These are phyloP conservation scores for Canavalia ensiformis DNA, from an alignment of 306 rosid species.

Conservation along the genomic window DNA sequence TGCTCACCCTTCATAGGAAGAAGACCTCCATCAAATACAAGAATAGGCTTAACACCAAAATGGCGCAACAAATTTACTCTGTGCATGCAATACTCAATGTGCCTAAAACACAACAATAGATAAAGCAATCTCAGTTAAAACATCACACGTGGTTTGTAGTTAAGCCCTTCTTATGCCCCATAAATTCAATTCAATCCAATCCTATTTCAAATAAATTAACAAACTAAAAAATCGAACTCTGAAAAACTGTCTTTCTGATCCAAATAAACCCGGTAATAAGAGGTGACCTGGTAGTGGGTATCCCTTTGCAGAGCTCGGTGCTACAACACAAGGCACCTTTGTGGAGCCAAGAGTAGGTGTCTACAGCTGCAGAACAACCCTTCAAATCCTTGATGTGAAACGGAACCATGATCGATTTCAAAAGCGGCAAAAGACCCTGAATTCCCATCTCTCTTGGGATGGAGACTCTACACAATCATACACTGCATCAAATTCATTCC, in stretches of 20 bases:
- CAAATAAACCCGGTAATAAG: not conserved
- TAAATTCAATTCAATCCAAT: slow-evolving; percentile 17
- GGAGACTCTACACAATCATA: not conserved
- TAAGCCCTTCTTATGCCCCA: not conserved
- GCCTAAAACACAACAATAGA: slow-evolving; percentile 62
- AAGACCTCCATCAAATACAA: slow-evolving; percentile 94
- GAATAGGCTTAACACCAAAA: slow-evolving; percentile 81
- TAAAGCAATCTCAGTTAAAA: slow-evolving; percentile 6
- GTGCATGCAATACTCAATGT: slow-evolving; percentile 93
- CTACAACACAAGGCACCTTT: slow-evolving; percentile 95
- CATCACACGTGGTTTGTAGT: not conserved
- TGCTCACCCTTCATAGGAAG: slow-evolving; percentile 95
- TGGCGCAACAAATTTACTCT: slow-evolving; percentile 87
- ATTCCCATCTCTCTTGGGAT: slow-evolving; percentile 70
- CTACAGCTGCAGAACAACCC: slow-evolving; percentile 76
- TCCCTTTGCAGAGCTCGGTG: slow-evolving; percentile 80
- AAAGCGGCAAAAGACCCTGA: slow-evolving; percentile 83
- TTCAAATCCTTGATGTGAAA: slow-evolving; percentile 80
- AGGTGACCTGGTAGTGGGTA: slow-evolving; percentile 79
- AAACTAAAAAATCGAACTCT: not conserved
- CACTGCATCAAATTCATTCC: not conserved
- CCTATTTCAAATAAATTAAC: not conserved
- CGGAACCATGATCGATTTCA: slow-evolving; percentile 89
- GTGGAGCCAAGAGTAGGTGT: slow-evolving; percentile 98
- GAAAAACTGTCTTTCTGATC: not conserved